Base-by-base conservation (phyloP, 2,329 filamentous ascomycete species). In the Calonectria ilicicola region DNA sequence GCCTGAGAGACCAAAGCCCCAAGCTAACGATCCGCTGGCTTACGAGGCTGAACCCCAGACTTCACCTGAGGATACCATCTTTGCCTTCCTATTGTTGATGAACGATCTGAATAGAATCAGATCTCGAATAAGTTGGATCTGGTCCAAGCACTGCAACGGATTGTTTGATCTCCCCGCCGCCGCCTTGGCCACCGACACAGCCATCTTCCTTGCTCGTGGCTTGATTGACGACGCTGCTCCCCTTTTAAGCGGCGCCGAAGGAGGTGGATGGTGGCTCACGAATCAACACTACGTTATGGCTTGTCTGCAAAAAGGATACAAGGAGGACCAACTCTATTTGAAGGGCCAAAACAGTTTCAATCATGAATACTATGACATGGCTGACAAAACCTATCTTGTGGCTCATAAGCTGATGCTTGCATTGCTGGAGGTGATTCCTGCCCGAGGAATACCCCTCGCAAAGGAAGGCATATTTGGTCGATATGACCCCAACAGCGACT, bases 111-210 rank as follows among this genome's bases (percentile, higher is more conserved):
- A 56, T 0, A 70, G 74, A 1, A 69, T 85, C n/a, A 67, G 82
- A 17, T 75, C 79, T 15, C 82, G 83, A 42, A 71, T 84, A 23
- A 75, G 75, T 40, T 63, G 53, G 9, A 76, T 85, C 23, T 76
- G 83, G 56, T n/a, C n/a, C n/a, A 56, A 64, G 2, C 75, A 76
- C 46, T 81, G 82, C 62, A 72, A 65, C 26, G 27, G n/a, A 9
- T 2, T 9, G 0, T 32, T 38, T 9, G 82, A 85, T 32, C 70
- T 85, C 2, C 75, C 76, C 5, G 78, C 81, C 7, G 81, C 80
- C 1, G 81, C 84, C n/a, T 69, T 86, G 23, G 80, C 83, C 0
- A 84, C 84, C 14, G 83, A 85, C 47, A 84, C 83, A 2, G 83
- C 81, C 15, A 78, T 84, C 17, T 77, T 80, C 8, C 76, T 86